Base-by-base conservation (phyloP, 2,329 filamentous ascomycete genomes). In the Zasmidium angulare region DNA sequence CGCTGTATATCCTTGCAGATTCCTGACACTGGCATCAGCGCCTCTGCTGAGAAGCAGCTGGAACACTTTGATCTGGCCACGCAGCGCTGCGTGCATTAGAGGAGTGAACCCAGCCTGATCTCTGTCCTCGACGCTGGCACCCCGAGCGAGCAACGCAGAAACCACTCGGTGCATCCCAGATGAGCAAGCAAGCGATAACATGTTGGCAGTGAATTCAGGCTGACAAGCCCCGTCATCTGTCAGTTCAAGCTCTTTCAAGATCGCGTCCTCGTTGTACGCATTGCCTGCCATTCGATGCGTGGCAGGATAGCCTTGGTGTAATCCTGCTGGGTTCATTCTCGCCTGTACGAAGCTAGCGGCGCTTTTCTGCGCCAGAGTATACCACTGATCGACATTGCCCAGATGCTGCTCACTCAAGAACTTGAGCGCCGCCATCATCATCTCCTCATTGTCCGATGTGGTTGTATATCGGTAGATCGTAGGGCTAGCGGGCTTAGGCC, bases 51-150 rank as follows among this genome's bases (percentile, higher is more conserved):
- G 86, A 59, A 96, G 81, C 14, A 89, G 85, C 60, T 88, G 84
- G 14, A 93, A 87, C 65, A 95, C 91, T 70, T 91, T 87, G 11
- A 85, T 78, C 69, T 92, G 87, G 62, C 88, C 85, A 73, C 89
- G 88, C 69, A 96, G 83, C 23, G 89, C 87, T 20, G 91, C 91
- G 71, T 93, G 84, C 73, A 96, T 90, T 77, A 96, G 82, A 14
- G 91, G 86, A 3, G 90, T 91, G 74, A 91, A 93, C 21, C 91
- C 91, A 52, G 89, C 88, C 63, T 86, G 88, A 71, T 96, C 91
- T 56, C 86, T 84, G 40, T 86, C 79, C 68, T 93, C 87, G 0
- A 88, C 86, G 69, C 89, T 88, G 20, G 90, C 90, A n/a, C 90
- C 89, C 63, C 90, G 84, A 10, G 87, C 89, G 20, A 96, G 78